phyloP scores from a whole-genome alignment of 257 asterid genomes.

The Cruciata laevipes region DNA sequence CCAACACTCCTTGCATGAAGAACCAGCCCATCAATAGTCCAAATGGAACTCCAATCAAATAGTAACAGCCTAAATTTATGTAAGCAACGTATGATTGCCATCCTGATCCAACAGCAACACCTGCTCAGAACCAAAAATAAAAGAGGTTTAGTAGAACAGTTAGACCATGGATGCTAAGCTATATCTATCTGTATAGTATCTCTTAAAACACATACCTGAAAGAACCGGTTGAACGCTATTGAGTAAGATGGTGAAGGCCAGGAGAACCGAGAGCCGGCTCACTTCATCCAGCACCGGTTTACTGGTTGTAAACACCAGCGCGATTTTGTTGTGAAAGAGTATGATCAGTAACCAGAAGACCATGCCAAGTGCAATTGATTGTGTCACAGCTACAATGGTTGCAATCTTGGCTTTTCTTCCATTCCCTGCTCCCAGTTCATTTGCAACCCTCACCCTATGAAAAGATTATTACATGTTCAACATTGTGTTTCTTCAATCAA shows the following conservation, averaged over 20 bases:
- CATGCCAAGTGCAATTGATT: slow-evolving; percentile 39
- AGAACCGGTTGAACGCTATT: slow-evolving; percentile 58
- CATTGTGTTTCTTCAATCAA: not conserved
- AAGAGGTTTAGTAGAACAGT: not conserved
- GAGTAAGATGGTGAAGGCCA: slow-evolving; percentile 48
- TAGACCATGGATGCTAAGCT: too few relatives aligned
- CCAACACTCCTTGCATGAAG: slow-evolving; percentile 46
- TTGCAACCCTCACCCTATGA: slow-evolving; percentile 70
- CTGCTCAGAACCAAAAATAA: slow-evolving; percentile 8
- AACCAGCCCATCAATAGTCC: slow-evolving; percentile 38
- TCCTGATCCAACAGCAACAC: slow-evolving; percentile 62
- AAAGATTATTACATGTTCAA: not conserved
- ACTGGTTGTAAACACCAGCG: slow-evolving; percentile 39
- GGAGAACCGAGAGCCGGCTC: slow-evolving; percentile 31
- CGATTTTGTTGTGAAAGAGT: slow-evolving; percentile 34
- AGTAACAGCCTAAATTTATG: slow-evolving; percentile 43
- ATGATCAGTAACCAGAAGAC: slow-evolving; percentile 32
- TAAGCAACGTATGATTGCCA: slow-evolving; percentile 56
- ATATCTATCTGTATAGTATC: too few relatives aligned
- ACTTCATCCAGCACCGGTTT: slow-evolving; percentile 41
- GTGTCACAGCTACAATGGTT: slow-evolving; percentile 39
- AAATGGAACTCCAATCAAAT: slow-evolving; percentile 44
- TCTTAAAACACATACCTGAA: slow-evolving; percentile 26
- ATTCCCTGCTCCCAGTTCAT: slow-evolving; percentile 63
- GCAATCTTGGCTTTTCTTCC: slow-evolving; percentile 51